Evolutionary conservation across 495 filamentous ascomycete genomes (phyloP), one percentile per base, ranked within the genome.

Genomic region (Xeromyces bisporus): DNA sequence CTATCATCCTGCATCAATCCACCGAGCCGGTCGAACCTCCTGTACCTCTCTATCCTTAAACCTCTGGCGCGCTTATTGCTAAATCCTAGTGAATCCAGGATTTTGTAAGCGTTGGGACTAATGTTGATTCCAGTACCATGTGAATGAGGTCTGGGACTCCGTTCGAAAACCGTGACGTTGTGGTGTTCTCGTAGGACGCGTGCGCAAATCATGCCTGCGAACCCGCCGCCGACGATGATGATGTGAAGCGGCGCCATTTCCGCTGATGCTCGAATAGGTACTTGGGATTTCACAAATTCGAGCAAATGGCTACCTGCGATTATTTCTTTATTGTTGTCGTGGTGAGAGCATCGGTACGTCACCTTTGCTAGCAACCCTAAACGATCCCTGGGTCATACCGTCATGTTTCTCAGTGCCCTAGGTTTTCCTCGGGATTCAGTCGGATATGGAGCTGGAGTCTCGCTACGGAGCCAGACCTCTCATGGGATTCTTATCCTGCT

Each of bases 241-340:
- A 50, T 35, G 10, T 29, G 36, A 8, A 50, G 39, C 25, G 31
- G 40, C 13, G 33, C 20, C 77, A 76, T n/a, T 73, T 54, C 16
- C 61, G n/a, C n/a, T n/a, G n/a, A n/a, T n/a, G n/a, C n/a, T n/a
- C n/a, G n/a, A n/a, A n/a, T n/a, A n/a, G n/a, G n/a, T n/a, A n/a
- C n/a, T n/a, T n/a, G n/a, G n/a, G n/a, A n/a, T n/a, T n/a, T n/a
- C n/a, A n/a, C n/a, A n/a, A n/a, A n/a, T n/a, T n/a, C n/a, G n/a
- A n/a, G n/a, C n/a, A n/a, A n/a, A n/a, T n/a, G n/a, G n/a, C n/a
- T n/a, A n/a, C n/a, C n/a, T n/a, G n/a, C n/a, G n/a, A n/a, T n/a
- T n/a, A n/a, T n/a, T n/a, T n/a, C n/a, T n/a, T n/a, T n/a, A n/a
- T n/a, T n/a, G n/a, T n/a, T n/a, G n/a, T n/a, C n/a, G n/a, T n/a